These are phyloP conservation scores for Penicillium sp. DNA, from an alignment of 2,329 filamentous ascomycete species.

Conservation along the genomic window DNA sequence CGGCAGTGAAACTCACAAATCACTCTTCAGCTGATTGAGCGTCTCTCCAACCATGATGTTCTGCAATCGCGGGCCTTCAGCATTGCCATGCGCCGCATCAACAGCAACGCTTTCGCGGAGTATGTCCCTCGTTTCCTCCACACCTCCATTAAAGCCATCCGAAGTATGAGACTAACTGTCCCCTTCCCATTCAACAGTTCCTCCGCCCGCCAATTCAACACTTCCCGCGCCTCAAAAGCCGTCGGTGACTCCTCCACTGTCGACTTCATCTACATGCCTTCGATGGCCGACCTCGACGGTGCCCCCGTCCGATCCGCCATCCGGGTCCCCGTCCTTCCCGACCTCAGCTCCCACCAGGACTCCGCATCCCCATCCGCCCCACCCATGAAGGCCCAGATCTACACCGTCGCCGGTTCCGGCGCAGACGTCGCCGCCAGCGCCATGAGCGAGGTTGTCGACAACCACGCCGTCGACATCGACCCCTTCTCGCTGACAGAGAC, in stretches of 20 bases:
- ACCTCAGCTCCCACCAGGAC: constrained; percentile 34
- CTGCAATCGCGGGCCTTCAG: constrained; percentile 54
- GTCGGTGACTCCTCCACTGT: constrained; percentile 60
- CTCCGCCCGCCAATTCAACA: constrained; percentile 60
- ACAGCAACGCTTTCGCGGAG: constrained; percentile 41
- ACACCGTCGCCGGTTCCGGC: constrained; percentile 47
- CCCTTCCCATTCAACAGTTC: constrained; percentile 27
- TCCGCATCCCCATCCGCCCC: constrained; percentile 19
- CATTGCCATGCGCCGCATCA: constrained; percentile 52
- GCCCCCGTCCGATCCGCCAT: constrained; percentile 36
- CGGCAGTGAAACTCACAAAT: constrained; percentile 5
- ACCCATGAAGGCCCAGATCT: constrained; percentile 57
- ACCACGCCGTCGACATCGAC: constrained; percentile 55
- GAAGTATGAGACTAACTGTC: neutral
- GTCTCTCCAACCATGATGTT: constrained; percentile 54
- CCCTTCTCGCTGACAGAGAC: constrained; percentile 55
- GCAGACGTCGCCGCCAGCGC: constrained; percentile 51
- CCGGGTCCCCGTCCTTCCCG: constrained; percentile 53
- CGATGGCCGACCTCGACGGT: constrained; percentile 46
- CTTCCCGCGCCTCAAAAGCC: constrained; percentile 55
- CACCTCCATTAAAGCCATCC: neutral
- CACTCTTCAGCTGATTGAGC: constrained; percentile 47
- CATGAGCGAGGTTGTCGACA: constrained; percentile 59
- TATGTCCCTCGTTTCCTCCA: constrained; percentile 26
- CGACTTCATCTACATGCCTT: constrained; percentile 62